A percentile compares a stretch with the other conserved stretches of the same genome.
Conservation (phyloP, 805 yeast genomes). For the Candida peoriensis region DNA sequence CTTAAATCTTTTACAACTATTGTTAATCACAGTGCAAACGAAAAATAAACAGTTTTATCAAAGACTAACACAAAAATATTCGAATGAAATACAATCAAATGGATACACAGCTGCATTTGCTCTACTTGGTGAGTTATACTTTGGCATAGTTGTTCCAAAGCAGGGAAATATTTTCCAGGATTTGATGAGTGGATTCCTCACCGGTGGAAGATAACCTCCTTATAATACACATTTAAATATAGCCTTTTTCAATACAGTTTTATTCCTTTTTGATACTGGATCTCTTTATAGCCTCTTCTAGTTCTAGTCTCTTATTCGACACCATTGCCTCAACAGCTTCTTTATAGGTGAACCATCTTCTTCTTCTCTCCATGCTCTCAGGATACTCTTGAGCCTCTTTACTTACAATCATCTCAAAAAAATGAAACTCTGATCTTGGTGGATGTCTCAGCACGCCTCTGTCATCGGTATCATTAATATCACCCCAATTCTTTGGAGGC, state of each 20-base stretch:
- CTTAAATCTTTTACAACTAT: conserved; percentile 65
- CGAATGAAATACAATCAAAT: conserved; percentile 27
- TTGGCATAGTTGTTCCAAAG: conserved; percentile 48
- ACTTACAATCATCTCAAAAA: conserved; percentile 68
- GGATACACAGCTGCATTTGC: conserved; percentile 43
- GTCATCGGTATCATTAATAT: conserved; percentile 18
- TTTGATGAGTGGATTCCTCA: conserved; percentile 58
- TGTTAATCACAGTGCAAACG: conserved; percentile 54
- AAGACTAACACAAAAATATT: conserved; percentile 48
- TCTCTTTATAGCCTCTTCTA: conserved; percentile 55
- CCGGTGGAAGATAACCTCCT: background rate
- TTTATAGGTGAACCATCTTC: conserved; percentile 71
- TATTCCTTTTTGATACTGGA: conserved; percentile 37
- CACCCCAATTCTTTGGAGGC: conserved; percentile 41
- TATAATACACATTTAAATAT: background rate
- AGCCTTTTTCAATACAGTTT: too few species aligned
- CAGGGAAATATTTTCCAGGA: conserved; percentile 58
- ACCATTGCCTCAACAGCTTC: conserved; percentile 61
- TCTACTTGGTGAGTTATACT: conserved; percentile 57
- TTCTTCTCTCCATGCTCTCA: conserved; percentile 52
- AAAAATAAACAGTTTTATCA: conserved; percentile 47
- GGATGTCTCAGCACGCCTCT: conserved; percentile 32
- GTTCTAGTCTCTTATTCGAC: conserved; percentile 59
- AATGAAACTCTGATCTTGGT: conserved; percentile 84
- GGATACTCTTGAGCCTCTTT: conserved; percentile 68